Base-by-base conservation (phyloP, 441 rosid species). In the Gossypium davidsonii region DNA sequence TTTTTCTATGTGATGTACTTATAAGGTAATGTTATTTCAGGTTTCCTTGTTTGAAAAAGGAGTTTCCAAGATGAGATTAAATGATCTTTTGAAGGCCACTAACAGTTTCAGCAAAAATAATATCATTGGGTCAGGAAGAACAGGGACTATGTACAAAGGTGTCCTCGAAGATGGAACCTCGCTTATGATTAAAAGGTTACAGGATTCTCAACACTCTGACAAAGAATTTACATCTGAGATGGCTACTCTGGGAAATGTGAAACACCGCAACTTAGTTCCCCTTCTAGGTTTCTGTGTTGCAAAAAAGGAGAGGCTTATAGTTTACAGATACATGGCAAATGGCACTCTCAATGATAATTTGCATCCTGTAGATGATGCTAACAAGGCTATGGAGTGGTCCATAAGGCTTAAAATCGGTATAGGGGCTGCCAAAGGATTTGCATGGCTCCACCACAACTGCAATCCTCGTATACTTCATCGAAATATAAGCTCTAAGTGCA, bases 361-460 rank as follows among this genome's bases (percentile, higher is more conserved):
- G 68, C 93, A 88, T 79, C 65, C 63, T 3, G 44, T 4, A 21
- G 87, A 82, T 66, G 90, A 82, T 44, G 68, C 71, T 69, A 82
- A 56, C 73, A 80, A 81, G 76, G 80, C 81, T 9, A 61, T 92
- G 88, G 96, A 85, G 17, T 94, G 98, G 98, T 71, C 96, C 69
- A 49, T 82, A 18, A 87, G 98, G 89, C 88, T 92, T 80, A 91
- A 87, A 82, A 84, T 94, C 51, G 91, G 84, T 31, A 82, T 89
- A 42, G 89, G 93, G 49, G 88, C 94, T 6, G 94, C 97, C 0
- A 86, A 74, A 84, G 97, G 93, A 72, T 80, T 94, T 72, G 97
- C 98, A 1, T 94, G 97, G 97, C 94, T 94, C 64, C 98, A 94
- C 73, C 98, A 94, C 70, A 89, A 78, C 74, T 88, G 97, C 83